Evolutionary conservation across 2,329 filamentous ascomycete species (phyloP), one percentile per base, ranked within the genome.

Genomic region (Fusarium nodosum): DNA sequence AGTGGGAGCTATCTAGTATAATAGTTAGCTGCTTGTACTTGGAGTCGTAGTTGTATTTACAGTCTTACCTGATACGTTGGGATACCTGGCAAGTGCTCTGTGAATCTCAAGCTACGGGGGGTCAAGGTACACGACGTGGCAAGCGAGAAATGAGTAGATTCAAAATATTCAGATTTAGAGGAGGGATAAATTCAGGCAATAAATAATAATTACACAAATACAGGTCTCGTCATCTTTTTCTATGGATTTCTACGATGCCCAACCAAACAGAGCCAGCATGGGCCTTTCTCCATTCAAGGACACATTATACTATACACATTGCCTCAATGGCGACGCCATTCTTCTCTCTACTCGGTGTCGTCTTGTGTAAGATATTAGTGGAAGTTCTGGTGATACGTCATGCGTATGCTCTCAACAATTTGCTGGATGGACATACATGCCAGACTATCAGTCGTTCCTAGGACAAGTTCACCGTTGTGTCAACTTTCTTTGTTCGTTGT

Each of bases 401-500:
- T 28, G 53, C 44, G 45, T 20, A 16, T 34, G 9, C 36, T 13
- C n/a, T 12, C 10, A 28, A 22, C 16, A 28, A 30, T 12, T 13
- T 41, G n/a, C 15, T 10, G 34, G 13, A 15, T 30, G 12, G n/a
- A n/a, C 26, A 18, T 52, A 51, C 56, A n/a, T 39, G 10, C 9
- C 20, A 54, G n/a, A 18, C 36, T 50, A 56, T 56, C 57, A 28
- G 34, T 45, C 33, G 16, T 26, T 56, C 53, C 34, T 42, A 36
- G 42, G 51, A 68, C 54, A 24, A 65, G 39, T 48, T 64, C 55
- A 52, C 66, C 62, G 66, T 69, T 56, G 66, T 67, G 66, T 56
- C 66, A 70, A 66, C 34, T 56, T 63, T 30, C 45, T 67, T 46
- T 63, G 53, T 57, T 31, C 62, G 51, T 69, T 70, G 62, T 69